Base-by-base conservation (phyloP, 1,284 basidiomycete genomes). In the Hemileia vastatrix region DNA sequence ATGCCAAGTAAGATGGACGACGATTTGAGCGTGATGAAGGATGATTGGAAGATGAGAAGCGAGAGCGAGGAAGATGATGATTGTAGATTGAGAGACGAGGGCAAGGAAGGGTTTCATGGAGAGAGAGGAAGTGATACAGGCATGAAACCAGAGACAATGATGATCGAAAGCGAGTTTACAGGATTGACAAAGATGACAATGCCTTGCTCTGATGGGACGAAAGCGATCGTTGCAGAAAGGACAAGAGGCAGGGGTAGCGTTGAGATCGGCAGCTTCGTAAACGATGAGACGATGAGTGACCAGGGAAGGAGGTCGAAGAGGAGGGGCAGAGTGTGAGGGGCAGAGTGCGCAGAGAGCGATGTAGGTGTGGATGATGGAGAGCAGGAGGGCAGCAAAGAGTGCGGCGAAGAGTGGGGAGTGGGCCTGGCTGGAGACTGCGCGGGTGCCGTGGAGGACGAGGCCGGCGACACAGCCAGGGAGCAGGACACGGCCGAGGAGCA, bases 141-240 rank as follows among this genome's bases (percentile, higher is more conserved):
- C 49, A 6, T 48, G 49, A 59, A 59, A 59, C 57, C 57, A 59
- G 1, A 59, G 49, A 43, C 57, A 59, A 47, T 59, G 57, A 19
- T 59, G 57, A 19, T 59, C 57, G n/a, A 59, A 59, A 2, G 49
- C 57, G 3, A n/a, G 23, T n/a, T 50, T 59, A 27, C 57, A 59
- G 43, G 21, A 27, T 27, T 24, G 36, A 21, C 57, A 59, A 45
- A 52, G 49, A 15, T 24, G 31, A 31, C 57, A 59, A 33, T 59
- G 57, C 13, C 57, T 32, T 31, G 33, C 49, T 6, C 57, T 48
- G 8, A 59, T 21, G 4, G 57, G 57, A n/a, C 32, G 18, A 15
- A 59, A 40, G 11, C 27, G 18, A 45, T 45, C 36, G 6, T 52
- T 15, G 45, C 57, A 59, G n/a, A 53, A n/a, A 6, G 32, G 5